These are phyloP conservation scores for Infundibulicybe gibba DNA, from an alignment of 768 basidiomycete genomes.

Conservation along the genomic window DNA sequence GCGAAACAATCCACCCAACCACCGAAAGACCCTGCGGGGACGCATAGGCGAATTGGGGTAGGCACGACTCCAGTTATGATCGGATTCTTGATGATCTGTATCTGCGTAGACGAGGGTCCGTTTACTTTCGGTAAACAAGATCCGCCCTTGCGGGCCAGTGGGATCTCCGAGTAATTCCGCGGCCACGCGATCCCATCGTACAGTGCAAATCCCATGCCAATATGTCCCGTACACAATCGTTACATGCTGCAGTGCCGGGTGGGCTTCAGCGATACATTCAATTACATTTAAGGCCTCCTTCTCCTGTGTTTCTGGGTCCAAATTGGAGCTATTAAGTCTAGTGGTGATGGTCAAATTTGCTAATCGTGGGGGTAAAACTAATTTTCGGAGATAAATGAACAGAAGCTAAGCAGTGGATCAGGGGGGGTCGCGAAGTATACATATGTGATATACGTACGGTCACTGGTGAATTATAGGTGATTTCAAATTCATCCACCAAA, in stretches of 20 bases:
- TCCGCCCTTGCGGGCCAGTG: conserved; percentile 15
- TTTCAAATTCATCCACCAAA: background rate
- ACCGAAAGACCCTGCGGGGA: no score
- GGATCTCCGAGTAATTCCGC: conserved; percentile 8
- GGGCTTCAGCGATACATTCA: conserved; percentile 15
- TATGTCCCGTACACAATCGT: conserved; percentile 25
- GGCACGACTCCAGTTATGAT: no score
- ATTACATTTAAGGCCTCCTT: conserved; percentile 16
- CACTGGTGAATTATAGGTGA: conserved; percentile 3
- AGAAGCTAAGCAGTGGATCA: conserved; percentile 6
- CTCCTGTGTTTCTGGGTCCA: conserved; percentile 16
- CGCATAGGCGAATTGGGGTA: no score
- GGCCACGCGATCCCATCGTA: conserved; percentile 17
- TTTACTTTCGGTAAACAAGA: conserved; percentile 24
- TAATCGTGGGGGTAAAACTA: conserved; percentile 13
- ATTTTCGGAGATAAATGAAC: conserved; percentile 16
- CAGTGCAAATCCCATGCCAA: conserved; percentile 23
- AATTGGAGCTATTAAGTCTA: conserved; percentile 14
- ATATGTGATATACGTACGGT: conserved; percentile 2
- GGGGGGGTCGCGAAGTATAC: background rate
- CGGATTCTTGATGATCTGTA: background rate
- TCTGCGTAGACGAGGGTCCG: conserved; percentile 20
- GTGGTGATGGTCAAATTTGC: conserved; percentile 18
- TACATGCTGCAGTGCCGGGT: conserved; percentile 14
- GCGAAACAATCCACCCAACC: no score